Percentiles rank a stretch among this genome's conserved stretches.
phyloP scores from a whole-genome alignment of 805 yeast genomes.

The Priceomyces carsonii region DNA sequence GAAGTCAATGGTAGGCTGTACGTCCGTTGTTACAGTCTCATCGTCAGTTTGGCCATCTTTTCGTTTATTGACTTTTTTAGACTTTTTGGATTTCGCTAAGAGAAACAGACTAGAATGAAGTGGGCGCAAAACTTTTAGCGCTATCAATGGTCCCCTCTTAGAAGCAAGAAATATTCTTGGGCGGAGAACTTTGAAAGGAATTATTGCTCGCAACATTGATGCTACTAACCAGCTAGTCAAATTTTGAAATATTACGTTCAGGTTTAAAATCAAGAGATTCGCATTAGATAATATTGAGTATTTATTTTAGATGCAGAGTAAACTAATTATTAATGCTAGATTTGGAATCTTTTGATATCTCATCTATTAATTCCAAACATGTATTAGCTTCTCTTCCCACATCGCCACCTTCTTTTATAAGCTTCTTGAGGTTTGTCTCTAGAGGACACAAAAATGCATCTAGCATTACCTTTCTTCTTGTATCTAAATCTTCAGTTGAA shows the following conservation, averaged over 20 bases:
- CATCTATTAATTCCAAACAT: slow-evolving; percentile 17
- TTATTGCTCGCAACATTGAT: no score
- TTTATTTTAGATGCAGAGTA: no score
- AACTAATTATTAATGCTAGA: no score
- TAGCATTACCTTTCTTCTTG: slow-evolving; percentile 52
- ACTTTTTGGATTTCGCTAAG: slow-evolving; percentile 12
- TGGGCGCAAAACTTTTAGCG: slow-evolving; percentile 2
- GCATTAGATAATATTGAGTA: no score
- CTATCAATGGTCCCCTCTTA: no score
- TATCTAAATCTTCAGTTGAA: slow-evolving; percentile 60
- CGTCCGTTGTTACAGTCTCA: slow-evolving; percentile 8
- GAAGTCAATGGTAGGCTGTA: slow-evolving; percentile 28
- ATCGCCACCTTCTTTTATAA: slow-evolving; percentile 73
- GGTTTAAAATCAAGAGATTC: no score
- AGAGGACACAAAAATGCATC: slow-evolving; percentile 56
- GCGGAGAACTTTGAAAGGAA: no score
- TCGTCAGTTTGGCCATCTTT: slow-evolving; percentile 11
- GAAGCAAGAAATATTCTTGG: no score
- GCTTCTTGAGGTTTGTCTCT: slow-evolving; percentile 46
- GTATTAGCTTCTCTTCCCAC: slow-evolving; percentile 52
- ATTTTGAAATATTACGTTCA: no score
- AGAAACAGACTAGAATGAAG: slow-evolving; percentile 8
- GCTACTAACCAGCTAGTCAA: no score
- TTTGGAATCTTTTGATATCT: slow-evolving; percentile 6
- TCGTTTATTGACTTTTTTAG: slow-evolving; percentile 11